These are phyloP conservation scores for Dipodascopsis uninucleata DNA, from an alignment of 805 yeast genomes.

Conservation along the genomic window DNA sequence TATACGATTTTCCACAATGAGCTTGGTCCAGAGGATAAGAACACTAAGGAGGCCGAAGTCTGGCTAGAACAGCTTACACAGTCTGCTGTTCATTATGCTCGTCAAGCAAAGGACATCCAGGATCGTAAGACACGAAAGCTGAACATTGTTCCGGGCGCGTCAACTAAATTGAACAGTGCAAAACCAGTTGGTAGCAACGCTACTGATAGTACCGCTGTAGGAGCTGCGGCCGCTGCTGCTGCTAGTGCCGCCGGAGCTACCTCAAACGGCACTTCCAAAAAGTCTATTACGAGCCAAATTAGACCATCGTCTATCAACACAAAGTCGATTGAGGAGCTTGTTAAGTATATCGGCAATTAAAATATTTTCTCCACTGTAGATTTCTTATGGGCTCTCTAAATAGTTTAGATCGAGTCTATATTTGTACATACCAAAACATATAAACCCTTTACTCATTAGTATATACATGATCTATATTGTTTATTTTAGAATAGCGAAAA, in stretches of 20 bases:
- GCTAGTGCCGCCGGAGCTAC: constrained; percentile 30
- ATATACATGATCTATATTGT: too few relatives aligned
- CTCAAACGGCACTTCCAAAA: constrained; percentile 8
- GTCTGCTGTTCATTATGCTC: constrained; percentile 46
- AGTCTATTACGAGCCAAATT: constrained; percentile 26
- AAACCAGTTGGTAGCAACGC: constrained; percentile 32
- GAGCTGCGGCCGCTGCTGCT: constrained; percentile 33
- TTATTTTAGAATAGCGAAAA: too few relatives aligned
- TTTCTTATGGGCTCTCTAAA: too few relatives aligned
- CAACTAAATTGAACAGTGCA: constrained; percentile 21
- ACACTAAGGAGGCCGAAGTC: constrained; percentile 62
- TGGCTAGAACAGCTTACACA: constrained; percentile 58
- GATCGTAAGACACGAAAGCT: constrained; percentile 19
- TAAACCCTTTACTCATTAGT: too few relatives aligned
- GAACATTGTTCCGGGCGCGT: constrained; percentile 8
- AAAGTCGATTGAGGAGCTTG: constrained; percentile 67
- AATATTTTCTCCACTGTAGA: background rate
- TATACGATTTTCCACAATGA: constrained; percentile 52
- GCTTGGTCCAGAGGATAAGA: constrained; percentile 64
- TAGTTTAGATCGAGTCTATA: too few relatives aligned
- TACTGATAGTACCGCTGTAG: constrained; percentile 33
- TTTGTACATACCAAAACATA: too few relatives aligned
- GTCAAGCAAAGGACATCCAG: constrained; percentile 39
- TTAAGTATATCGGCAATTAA: constrained; percentile 65
- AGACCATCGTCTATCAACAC: constrained; percentile 19